Evolutionary conservation across 129 eudicot genomes (phyloP), one percentile per base, ranked within the genome.

Genomic region (Centella asiatica): DNA sequence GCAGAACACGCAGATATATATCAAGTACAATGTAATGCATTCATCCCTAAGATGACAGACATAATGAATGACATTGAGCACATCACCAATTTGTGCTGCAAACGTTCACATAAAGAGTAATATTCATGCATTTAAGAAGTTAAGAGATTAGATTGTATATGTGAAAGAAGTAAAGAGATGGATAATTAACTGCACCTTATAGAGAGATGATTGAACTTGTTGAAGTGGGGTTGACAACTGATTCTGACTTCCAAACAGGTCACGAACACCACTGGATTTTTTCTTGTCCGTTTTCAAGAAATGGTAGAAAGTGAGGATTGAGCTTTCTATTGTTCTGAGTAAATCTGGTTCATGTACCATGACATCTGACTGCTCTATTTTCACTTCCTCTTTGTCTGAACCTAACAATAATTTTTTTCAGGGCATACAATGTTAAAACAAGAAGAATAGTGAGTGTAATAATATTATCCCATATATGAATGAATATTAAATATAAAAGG

Each of bases 261-360:
- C 82, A n/a, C 78, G 84, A 20, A 76, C 84, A 9, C 84, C 78
- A 31, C 76, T 77, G 27, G 82, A 46, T 73, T 84, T 92, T 61
- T 77, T 87, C 83, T 84, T 87, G 83, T 92, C 99, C 84, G 44
- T 72, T 80, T 85, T 87, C 76, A 92, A 32, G 45, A 92, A 92
- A 63, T 52, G 56, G 59, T 78, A 81, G 55, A 87, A 92, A 37
- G 90, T 85, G 25, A 92, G 72, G 77, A 92, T 87, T 11, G 89
- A 92, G 65, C 74, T 57, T 75, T 92, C 84, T 12, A 92, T 78
- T 39, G 82, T 72, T 62, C 70, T 82, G 1, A 84, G 48, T 26
- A 92, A 83, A 72, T 87, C 95, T 31, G 86, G 71, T 42, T 90
- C 95, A 36, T 60, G 78, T 48, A 92, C 82, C 64, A 58, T 28